Evolutionary conservation across 306 rosid genomes (phyloP), one percentile per base, ranked within the genome.

Genomic region (Hippophae gyantsensis): DNA sequence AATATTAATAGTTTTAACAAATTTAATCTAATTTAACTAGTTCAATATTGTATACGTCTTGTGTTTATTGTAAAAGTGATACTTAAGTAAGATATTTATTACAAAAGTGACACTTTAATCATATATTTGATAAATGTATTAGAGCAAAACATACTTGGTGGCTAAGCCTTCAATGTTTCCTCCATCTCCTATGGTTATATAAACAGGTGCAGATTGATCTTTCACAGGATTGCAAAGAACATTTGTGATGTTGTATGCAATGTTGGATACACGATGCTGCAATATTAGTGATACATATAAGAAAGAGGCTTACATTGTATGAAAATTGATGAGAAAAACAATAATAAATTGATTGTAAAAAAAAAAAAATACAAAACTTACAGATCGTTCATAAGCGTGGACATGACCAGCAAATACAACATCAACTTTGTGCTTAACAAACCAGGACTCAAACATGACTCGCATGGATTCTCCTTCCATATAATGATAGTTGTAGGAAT

Each of bases 381-480:
- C 90, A 5, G 90, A 79, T 50, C 96, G 79, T 69, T 89, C 94
- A 26, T 89, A 89, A 32, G 90, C 84, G 63, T 85, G 96, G 25
- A 89, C 96, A 54, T 85, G 94, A 52, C 96, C 94, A 32, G 86
- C 69, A 72, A 75, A 83, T 55, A 85, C 85, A 7, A 83, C 62
- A 63, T 89, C 96, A 5, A 85, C 90, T 75, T 85, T 85, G 86
- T 75, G 69, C 58, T 77, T 4, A 13, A 89, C 89, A 60, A 85
- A 82, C 86, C 84, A 79, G 2, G 80, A 8, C 62, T 89, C 96
- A 42, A 23, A 85, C 78, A 73, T 69, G 2, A 79, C 89, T 72
- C 94, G 83, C 86, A 89, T 85, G 57, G 76, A 42, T 73, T 89
- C 96, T 38, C 94, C 96, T 83, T 89, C 84, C 78, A 79, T 72